Conservation (phyloP, 345 rosid species). For the Boechera divaricarpa region DNA sequence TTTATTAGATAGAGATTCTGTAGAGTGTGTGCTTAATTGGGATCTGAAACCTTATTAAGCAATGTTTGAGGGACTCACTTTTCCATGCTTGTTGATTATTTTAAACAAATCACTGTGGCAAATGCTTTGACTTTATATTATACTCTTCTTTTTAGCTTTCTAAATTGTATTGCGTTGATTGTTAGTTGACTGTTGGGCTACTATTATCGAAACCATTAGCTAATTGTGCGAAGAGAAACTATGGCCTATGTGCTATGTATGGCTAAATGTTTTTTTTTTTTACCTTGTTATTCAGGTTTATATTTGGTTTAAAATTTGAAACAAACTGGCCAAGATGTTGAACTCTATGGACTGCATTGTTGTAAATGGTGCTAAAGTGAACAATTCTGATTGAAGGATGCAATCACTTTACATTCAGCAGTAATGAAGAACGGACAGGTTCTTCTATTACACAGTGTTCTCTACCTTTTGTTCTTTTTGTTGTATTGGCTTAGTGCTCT, state of each 20-base stretch:
- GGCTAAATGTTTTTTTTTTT: not conserved
- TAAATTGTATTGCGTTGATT: conserved; percentile 24
- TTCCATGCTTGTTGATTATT: conserved; percentile 21
- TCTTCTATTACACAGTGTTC: conserved; percentile 9
- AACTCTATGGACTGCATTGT: conserved; percentile 23
- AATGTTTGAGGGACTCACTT: conserved; percentile 28
- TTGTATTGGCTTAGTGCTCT: not conserved
- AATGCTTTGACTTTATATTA: conserved; percentile 19
- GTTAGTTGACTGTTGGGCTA: conserved; percentile 18
- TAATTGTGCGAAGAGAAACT: not conserved
- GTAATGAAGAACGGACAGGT: conserved; percentile 49
- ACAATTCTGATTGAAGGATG: conserved; percentile 28
- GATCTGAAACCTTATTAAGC: conserved; percentile 40
- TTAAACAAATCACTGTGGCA: conserved; percentile 27
- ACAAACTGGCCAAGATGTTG: conserved; percentile 6
- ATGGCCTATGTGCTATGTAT: not conserved
- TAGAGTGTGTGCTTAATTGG: conserved; percentile 40
- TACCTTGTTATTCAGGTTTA: conserved; percentile 34
- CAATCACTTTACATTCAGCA: conserved; percentile 25
- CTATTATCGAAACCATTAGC: not conserved
- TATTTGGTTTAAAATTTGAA: conserved; percentile 5
- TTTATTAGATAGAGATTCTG: conserved; percentile 33
- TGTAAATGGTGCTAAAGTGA: conserved; percentile 22
- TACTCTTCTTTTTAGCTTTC: conserved; percentile 8
- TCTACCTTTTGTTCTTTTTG: conserved; percentile 18